Conservation (phyloP, 805 yeast genomes). For the Ogataea ganodermae region DNA sequence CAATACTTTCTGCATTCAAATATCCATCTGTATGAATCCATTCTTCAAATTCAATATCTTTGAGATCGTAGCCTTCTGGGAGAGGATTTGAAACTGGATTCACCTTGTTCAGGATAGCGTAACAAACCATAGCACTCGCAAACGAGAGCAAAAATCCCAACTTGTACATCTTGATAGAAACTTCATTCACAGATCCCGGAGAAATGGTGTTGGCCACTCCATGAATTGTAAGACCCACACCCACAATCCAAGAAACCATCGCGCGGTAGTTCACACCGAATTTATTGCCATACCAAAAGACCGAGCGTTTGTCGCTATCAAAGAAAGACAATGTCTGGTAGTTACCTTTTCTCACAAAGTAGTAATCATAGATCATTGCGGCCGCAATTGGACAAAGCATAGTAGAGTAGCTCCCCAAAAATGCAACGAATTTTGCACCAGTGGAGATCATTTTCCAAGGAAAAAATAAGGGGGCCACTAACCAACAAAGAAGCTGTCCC, state of each 20-base stretch:
- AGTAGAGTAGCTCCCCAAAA: slow-evolving; percentile 17
- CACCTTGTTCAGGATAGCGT: slow-evolving; percentile 8
- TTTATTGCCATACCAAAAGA: slow-evolving; percentile 9
- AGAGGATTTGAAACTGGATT: slow-evolving; percentile 5
- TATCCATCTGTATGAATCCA: slow-evolving; percentile 12
- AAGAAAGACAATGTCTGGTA: slow-evolving; percentile 19
- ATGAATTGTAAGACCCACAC: slow-evolving; percentile 12
- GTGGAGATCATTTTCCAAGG: slow-evolving; percentile 18
- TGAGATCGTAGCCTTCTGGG: slow-evolving; percentile 1
- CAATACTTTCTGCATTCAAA: slow-evolving; percentile 9
- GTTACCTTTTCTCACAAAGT: slow-evolving; percentile 17
- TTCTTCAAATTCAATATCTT: slow-evolving; percentile 11
- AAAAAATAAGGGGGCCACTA: slow-evolving; percentile 14
- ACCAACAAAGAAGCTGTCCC: slow-evolving; percentile 18
- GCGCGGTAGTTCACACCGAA: slow-evolving; percentile 13
- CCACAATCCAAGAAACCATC: slow-evolving; percentile 10
- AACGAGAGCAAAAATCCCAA: slow-evolving; percentile 19
- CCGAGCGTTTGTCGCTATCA: slow-evolving; percentile 6
- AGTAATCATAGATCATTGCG: slow-evolving; percentile 18
- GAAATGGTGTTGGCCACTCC: slow-evolving; percentile 18
- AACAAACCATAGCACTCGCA: slow-evolving; percentile 11
- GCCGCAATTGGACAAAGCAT: slow-evolving; percentile 18
- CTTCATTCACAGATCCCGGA: slow-evolving; percentile 13
- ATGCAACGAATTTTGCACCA: slow-evolving; percentile 17
- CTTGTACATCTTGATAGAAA: slow-evolving; percentile 18